Base-by-base conservation (phyloP, 148 eudicot species). In the Fagopyrum homotropicum region DNA sequence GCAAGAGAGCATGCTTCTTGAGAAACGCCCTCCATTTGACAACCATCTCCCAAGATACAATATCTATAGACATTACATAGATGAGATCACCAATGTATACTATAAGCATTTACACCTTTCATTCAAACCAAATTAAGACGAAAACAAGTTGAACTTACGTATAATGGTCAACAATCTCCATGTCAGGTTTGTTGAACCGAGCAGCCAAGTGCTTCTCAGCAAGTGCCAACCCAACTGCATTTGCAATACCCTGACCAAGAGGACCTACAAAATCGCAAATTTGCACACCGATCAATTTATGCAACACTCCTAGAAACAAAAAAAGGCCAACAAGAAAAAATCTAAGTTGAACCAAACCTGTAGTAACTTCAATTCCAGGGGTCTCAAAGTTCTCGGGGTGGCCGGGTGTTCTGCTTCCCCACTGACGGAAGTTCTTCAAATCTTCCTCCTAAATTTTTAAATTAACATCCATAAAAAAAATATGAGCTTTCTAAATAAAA, bases 181-280 rank as follows among this genome's bases (percentile, higher is more conserved):
- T 80, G 75, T 86, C 99, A 2, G 99, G 97, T 77, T 95, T 95
- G 86, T 95, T 95, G 79, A 83, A 95, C 29, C 99, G 92, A 78
- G 99, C 99, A 83, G 99, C 99, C 90, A 95, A 86, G 82, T 95
- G 99, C 86, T 83, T 90, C 87, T 95, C 99, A 16, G 97, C 97
- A 64, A 95, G 91, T 30, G 99, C 99, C 81, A 95, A 79, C 12
- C 99, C 99, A 75, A 95, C 99, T 73, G 94, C 99, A 83, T 92
- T 92, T 85, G 92, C 93, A 88, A 92, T 79, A 83, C 99, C 99
- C 74, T 95, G 99, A 79, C 99, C 99, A 82, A 95, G 99, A 78
- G 99, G 99, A 74, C 99, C 98, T 95, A 77, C 69, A 83, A 71
- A 80, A 26, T 45, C 51, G 50, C 50, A 44, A 6, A 70, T 44